A percentile compares a stretch with the other conserved stretches of the same genome.
Evolutionary conservation across 176 grass and related monocot species (phyloP).

Genomic region (Microstegium vimineum): DNA sequence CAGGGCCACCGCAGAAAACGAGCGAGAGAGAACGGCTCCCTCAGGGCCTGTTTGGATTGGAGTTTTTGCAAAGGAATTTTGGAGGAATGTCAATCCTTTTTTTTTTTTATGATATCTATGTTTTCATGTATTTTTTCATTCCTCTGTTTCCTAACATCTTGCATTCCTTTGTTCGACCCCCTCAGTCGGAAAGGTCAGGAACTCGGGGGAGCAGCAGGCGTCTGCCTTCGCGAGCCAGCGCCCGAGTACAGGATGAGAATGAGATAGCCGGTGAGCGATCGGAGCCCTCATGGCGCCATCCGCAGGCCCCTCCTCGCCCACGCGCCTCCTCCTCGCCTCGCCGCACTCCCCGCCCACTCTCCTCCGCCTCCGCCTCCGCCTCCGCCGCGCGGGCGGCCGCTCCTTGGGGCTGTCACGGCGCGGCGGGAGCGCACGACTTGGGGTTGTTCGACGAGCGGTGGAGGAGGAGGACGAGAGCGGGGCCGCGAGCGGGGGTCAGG

Average conservation of each 20-base stretch:
- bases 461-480: conserved; percentile 14
- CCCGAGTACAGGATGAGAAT: conserved; percentile 1
- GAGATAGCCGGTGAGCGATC: neutral
- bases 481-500: neutral
- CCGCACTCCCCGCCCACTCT: neutral
- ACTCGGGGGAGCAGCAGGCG: neutral
- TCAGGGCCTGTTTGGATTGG: too few species aligned
- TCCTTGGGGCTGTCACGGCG: neutral
- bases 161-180: too few species aligned
- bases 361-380: neutral
- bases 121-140: too few species aligned
- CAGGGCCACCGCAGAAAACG: neutral
- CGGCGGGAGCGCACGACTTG: neutral
- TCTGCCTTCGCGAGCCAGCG: neutral
- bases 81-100: too few species aligned
- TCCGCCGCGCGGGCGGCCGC: neutral
- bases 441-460: conserved; percentile 17
- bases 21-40: neutral
- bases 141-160: too few species aligned
- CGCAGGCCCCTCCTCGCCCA: neutral
- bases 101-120: too few species aligned
- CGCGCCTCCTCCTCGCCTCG: conserved; percentile 21
- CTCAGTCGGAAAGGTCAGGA: conserved; percentile 12
- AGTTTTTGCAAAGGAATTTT: too few species aligned
- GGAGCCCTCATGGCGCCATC: conserved; percentile 23